A percentile compares a stretch with the other conserved stretches of the same genome.
phyloP scores from a whole-genome alignment of 345 rosid genomes.

The Passiflora organensis region DNA sequence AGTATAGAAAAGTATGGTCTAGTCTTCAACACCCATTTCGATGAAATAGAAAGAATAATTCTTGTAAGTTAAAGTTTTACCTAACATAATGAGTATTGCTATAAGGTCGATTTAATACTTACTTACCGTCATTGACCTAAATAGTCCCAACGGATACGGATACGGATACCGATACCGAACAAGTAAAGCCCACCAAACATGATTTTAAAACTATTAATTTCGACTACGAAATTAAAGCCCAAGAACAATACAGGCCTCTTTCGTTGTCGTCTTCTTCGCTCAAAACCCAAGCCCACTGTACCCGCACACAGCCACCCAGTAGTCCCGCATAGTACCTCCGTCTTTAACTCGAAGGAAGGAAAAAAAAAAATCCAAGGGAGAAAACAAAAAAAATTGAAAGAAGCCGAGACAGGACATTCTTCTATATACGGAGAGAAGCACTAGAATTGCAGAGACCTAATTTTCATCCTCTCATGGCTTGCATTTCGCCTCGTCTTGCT shows the following conservation, averaged over 20 bases:
- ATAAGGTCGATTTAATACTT: too few relatives aligned
- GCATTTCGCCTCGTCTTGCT: slow-evolving; percentile 6
- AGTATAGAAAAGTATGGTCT: too few relatives aligned
- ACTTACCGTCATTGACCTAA: too few relatives aligned
- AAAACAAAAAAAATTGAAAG: background rate
- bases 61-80: too few relatives aligned
- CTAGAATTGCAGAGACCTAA: background rate
- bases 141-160: too few relatives aligned
- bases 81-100: too few relatives aligned
- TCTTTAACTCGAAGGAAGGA: background rate
- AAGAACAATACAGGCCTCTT: background rate
- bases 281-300: slow-evolving; percentile 1
- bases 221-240: background rate
- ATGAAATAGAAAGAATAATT: too few relatives aligned
- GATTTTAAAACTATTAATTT: too few relatives aligned
- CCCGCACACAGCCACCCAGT: slow-evolving; percentile 6
- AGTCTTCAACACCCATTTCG: too few relatives aligned
- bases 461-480: slow-evolving; percentile 10
- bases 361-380: slow-evolving; percentile 5
- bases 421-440: background rate
- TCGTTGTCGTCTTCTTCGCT: slow-evolving; percentile 14
- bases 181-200: too few relatives aligned
- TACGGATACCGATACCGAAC: too few relatives aligned
- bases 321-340: slow-evolving; percentile 12
- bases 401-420: too few relatives aligned